phyloP scores from a whole-genome alignment of 768 basidiomycete species.

The Leccinum aurantiacum region DNA sequence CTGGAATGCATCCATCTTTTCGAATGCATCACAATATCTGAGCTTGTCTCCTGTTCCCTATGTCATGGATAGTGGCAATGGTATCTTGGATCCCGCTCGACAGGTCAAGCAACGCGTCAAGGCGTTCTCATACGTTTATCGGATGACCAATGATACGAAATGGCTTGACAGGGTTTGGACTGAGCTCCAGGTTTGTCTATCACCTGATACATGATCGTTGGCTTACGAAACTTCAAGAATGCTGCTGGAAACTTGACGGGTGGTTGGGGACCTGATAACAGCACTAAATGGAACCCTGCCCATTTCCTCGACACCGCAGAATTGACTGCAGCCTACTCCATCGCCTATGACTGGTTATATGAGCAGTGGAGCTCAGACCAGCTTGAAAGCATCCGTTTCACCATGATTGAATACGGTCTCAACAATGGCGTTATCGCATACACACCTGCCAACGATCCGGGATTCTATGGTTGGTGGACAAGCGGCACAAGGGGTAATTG shows the following conservation, averaged over 20 bases:
- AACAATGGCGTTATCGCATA: slow-evolving; percentile 59
- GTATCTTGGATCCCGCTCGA: slow-evolving; percentile 89
- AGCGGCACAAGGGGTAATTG: slow-evolving; percentile 81
- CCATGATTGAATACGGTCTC: slow-evolving; percentile 80
- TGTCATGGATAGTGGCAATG: slow-evolving; percentile 76
- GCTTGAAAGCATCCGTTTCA: slow-evolving; percentile 62
- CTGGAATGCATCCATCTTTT: slow-evolving; percentile 92
- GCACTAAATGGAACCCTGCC: slow-evolving; percentile 76
- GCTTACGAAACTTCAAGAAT: slow-evolving; percentile 40
- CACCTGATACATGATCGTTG: neutral
- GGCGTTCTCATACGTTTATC: slow-evolving; percentile 87
- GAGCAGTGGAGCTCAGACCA: slow-evolving; percentile 77
- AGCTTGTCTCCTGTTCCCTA: slow-evolving; percentile 65
- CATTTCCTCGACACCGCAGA: slow-evolving; percentile 97
- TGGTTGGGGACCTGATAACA: slow-evolving; percentile 61
- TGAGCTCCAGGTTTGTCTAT: slow-evolving; percentile 72
- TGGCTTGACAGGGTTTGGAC: slow-evolving; percentile 86
- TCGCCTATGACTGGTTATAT: slow-evolving; percentile 97
- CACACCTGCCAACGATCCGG: slow-evolving; percentile 36
- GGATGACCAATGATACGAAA: slow-evolving; percentile 87
- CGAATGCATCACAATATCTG: slow-evolving; percentile 79
- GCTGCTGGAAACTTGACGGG: slow-evolving; percentile 68
- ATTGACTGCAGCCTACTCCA: slow-evolving; percentile 82
- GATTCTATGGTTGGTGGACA: slow-evolving; percentile 75
- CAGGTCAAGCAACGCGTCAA: slow-evolving; percentile 90